phyloP scores from a whole-genome alignment of 495 filamentous ascomycete species.

The Xylaria scruposa region DNA sequence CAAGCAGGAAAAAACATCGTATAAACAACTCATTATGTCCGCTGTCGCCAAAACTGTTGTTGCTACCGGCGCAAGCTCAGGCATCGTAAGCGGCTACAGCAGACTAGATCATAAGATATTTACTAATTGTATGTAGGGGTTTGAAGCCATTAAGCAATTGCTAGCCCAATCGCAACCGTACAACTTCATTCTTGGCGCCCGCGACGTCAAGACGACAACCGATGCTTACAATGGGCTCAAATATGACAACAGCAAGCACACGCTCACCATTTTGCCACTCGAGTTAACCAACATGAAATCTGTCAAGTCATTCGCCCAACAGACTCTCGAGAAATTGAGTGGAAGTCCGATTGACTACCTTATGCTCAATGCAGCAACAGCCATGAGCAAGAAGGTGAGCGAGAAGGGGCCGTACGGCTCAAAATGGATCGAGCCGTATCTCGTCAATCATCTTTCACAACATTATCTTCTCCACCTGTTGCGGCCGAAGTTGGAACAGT shows the following conservation, averaged over 20 bases:
- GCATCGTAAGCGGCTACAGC: constrained; percentile 42
- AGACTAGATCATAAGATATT: neutral
- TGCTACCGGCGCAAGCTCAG: constrained; percentile 53
- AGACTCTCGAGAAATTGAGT: constrained; percentile 46
- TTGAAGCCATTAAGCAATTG: constrained; percentile 52
- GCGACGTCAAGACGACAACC: constrained; percentile 43
- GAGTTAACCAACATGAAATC: constrained; percentile 47
- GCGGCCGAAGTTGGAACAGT: constrained; percentile 46
- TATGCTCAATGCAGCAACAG: constrained; percentile 51
- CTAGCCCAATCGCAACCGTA: constrained; percentile 47
- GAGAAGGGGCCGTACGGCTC: constrained; percentile 40
- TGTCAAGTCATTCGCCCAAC: constrained; percentile 47
- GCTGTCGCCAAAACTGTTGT: constrained; percentile 50
- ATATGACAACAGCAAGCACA: constrained; percentile 44
- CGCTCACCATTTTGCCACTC: constrained; percentile 49
- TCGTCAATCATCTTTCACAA: constrained; percentile 57
- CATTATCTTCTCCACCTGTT: constrained; percentile 53
- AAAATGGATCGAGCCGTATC: constrained; percentile 48
- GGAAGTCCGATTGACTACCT: constrained; percentile 47
- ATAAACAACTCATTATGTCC: constrained; percentile 35
- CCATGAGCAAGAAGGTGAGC: constrained; percentile 32
- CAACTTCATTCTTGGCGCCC: constrained; percentile 54
- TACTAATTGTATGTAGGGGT: constrained; percentile 44
- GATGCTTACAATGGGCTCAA: constrained; percentile 45
- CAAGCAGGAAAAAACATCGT: neutral